These are phyloP conservation scores for Lentinula raphanica DNA, from an alignment of 768 basidiomycete genomes.

Conservation along the genomic window DNA sequence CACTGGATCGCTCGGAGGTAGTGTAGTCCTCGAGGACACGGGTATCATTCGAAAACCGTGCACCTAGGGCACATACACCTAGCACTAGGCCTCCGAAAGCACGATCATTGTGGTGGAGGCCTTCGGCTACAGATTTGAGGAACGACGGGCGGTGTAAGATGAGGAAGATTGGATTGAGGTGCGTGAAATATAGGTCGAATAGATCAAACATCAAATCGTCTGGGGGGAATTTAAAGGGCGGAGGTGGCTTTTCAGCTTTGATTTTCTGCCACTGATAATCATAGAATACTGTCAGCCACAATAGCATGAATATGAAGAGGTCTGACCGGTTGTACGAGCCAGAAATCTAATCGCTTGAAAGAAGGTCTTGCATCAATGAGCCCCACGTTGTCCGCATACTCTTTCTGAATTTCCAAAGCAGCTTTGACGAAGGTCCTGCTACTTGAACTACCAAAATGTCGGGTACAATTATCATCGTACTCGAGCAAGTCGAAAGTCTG, in stretches of 20 bases:
- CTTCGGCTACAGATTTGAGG: constrained; percentile 28
- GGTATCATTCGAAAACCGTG: constrained; percentile 36
- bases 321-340: constrained; percentile 20
- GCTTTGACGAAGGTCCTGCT: constrained; percentile 41
- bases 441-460: constrained; percentile 53
- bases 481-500: constrained; percentile 23
- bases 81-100: constrained; percentile 41
- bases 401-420: constrained; percentile 37
- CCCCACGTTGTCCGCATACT: constrained; percentile 22
- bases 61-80: constrained; percentile 46
- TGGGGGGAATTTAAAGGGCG: neutral
- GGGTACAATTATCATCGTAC: constrained; percentile 28
- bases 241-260: constrained; percentile 7
- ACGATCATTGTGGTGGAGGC: constrained; percentile 30
- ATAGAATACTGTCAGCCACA: no score
- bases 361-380: neutral
- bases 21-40: constrained; percentile 22
- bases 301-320: constrained; percentile 15
- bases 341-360: constrained; percentile 11
- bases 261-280: constrained; percentile 1
- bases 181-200: constrained; percentile 43
- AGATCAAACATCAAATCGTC: constrained; percentile 18
- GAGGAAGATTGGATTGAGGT: constrained; percentile 34
- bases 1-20: neutral
- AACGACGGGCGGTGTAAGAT: constrained; percentile 50